These are phyloP conservation scores for Fonsecaea erecta DNA, from an alignment of 2,329 filamentous ascomycete species.

Conservation along the genomic window DNA sequence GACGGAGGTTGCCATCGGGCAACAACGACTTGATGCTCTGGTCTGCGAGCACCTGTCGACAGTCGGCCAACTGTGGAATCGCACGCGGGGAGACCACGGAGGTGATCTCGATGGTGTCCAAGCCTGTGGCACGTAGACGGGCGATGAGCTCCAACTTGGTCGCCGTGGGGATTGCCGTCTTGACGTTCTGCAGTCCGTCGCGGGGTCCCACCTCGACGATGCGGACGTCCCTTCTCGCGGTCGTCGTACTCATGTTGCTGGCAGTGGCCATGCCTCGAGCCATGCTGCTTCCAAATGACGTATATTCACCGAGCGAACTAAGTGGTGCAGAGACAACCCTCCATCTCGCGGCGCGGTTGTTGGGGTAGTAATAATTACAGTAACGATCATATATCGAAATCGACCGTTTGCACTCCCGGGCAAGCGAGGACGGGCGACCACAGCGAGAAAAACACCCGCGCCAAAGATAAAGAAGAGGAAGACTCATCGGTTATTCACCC, in stretches of 20 bases:
- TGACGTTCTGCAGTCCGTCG: conserved; percentile 88
- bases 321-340: background rate
- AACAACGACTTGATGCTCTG: conserved; percentile 3
- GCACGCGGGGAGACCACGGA: conserved; percentile 84
- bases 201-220: conserved; percentile 84
- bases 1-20: conserved; percentile 28
- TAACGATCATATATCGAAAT: background rate
- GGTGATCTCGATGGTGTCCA: conserved; percentile 77
- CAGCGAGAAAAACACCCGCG: background rate
- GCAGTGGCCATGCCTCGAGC: background rate
- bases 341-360: background rate
- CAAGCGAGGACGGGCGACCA: background rate
- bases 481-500: background rate
- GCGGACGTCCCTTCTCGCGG: conserved; percentile 46
- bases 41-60: conserved; percentile 37
- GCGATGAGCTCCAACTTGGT: conserved; percentile 80
- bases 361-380: background rate
- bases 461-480: background rate
- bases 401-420: background rate
- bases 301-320: background rate
- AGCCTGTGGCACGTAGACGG: conserved; percentile 68
- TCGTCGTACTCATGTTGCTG: background rate
- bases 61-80: conserved; percentile 71
- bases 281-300: background rate
- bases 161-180: conserved; percentile 68